phyloP scores from a whole-genome alignment of 1,284 basidiomycete genomes.

The Cystobasidium slooffiae region DNA sequence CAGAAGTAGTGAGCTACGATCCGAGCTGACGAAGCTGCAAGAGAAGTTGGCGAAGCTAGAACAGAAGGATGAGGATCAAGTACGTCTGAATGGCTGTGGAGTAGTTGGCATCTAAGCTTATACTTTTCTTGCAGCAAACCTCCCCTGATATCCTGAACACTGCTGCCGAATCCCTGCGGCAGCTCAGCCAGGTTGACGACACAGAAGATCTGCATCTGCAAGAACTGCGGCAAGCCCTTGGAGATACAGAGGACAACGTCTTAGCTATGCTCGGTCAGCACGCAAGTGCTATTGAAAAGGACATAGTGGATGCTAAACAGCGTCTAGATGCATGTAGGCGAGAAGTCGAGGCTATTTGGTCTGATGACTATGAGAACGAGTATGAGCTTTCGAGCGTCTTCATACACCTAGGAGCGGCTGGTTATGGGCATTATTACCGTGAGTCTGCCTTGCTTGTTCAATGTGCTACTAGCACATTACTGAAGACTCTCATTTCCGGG shows the following conservation, averaged over 20 bases:
- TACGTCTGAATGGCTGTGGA: background rate
- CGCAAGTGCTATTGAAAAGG: slow-evolving; percentile 65
- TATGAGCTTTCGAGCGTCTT: slow-evolving; percentile 96
- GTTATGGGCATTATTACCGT: slow-evolving; percentile 19
- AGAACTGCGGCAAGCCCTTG: slow-evolving; percentile 1
- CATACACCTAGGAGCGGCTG: slow-evolving; percentile 76
- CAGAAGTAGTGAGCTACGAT: slow-evolving; percentile 70
- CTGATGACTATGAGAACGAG: slow-evolving; percentile 67
- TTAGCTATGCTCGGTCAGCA: slow-evolving; percentile 62
- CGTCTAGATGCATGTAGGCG: slow-evolving; percentile 51
- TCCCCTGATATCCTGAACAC: slow-evolving; percentile 11
- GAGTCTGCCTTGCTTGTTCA: no score
- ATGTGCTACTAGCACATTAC: background rate
- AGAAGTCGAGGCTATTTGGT: slow-evolving; percentile 79
- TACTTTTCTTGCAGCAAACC: background rate
- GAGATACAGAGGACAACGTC: slow-evolving; percentile 1
- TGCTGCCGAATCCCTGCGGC: slow-evolving; percentile 11
- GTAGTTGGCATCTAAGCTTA: no score
- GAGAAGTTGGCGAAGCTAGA: slow-evolving; percentile 71
- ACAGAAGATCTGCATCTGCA: slow-evolving; percentile 17
- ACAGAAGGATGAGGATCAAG: slow-evolving; percentile 67
- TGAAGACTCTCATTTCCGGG: background rate
- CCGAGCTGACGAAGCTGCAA: slow-evolving; percentile 66
- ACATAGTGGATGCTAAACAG: slow-evolving; percentile 44
- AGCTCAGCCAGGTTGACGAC: slow-evolving; percentile 5